Evolutionary conservation across 2,329 filamentous ascomycete species (phyloP).

Genomic region (Parastagonospora nodorum): DNA sequence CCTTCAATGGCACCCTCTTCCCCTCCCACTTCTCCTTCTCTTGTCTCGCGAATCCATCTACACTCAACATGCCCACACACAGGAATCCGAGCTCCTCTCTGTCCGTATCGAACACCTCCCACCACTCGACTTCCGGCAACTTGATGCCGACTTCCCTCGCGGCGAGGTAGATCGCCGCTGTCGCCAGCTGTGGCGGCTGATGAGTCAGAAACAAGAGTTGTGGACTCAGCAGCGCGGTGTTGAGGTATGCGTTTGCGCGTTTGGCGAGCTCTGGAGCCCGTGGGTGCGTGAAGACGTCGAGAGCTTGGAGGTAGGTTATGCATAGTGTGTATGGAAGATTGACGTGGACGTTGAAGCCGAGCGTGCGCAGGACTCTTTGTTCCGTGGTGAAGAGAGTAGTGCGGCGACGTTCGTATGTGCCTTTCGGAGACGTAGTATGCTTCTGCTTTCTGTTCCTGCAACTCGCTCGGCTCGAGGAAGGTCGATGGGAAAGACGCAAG

Average conservation of each 20-base stretch:
- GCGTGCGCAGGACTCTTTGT: conserved; percentile 72
- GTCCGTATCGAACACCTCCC: conserved; percentile 97
- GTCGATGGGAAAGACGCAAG: conserved; percentile 68
- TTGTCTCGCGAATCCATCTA: conserved; percentile 70
- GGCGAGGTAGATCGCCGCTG: conserved; percentile 88
- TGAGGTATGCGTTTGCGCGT: conserved; percentile 77
- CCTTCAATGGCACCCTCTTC: conserved; percentile 62
- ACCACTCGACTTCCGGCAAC: conserved; percentile 87
- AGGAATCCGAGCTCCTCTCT: conserved; percentile 92
- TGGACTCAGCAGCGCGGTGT: conserved; percentile 81
- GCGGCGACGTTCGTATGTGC: conserved; percentile 65
- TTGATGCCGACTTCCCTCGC: conserved; percentile 76
- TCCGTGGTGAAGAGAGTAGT: conserved; percentile 76
- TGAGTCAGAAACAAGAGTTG: conserved; percentile 91
- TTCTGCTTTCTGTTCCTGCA: conserved; percentile 28
- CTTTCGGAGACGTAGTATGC: conserved; percentile 69
- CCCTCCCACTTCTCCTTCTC: conserved; percentile 61
- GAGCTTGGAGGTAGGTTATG: conserved; percentile 88
- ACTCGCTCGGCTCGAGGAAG: conserved; percentile 52
- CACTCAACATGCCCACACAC: conserved; percentile 81
- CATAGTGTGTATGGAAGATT: conserved; percentile 84
- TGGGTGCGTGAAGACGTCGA: conserved; percentile 66
- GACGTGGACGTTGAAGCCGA: conserved; percentile 85
- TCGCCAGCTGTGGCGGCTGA: conserved; percentile 83
- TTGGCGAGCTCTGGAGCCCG: conserved; percentile 62